Evolutionary conservation across 2,329 filamentous ascomycete species (phyloP).

Genomic region (Epichloe hybrida): DNA sequence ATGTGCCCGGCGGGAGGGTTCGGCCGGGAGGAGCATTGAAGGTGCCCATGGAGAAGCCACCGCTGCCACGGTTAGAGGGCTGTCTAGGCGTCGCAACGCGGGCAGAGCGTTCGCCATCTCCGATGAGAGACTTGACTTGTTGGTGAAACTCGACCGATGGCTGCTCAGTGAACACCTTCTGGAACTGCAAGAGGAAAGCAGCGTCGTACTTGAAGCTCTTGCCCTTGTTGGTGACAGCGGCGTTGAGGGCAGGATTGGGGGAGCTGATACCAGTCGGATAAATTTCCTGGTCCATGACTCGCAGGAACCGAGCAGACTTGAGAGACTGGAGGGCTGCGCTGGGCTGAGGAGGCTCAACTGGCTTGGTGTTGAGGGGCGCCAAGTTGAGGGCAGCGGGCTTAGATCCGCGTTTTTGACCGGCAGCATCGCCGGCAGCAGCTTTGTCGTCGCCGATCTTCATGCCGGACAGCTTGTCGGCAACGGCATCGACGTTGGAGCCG

Average conservation of each 20-base stretch:
- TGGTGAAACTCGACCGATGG: constrained; percentile 86
- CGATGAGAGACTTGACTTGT: constrained; percentile 76
- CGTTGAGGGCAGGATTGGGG: constrained; percentile 83
- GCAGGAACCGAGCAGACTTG: constrained; percentile 79
- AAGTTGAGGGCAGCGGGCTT: constrained; percentile 88
- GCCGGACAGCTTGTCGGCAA: constrained; percentile 36
- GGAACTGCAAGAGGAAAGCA: constrained; percentile 90
- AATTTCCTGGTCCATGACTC: constrained; percentile 60
- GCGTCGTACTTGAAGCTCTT: constrained; percentile 90
- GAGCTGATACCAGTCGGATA: constrained; percentile 79
- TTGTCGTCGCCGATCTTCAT: constrained; percentile 34
- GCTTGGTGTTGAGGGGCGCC: constrained; percentile 65
- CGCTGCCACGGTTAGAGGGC: constrained; percentile 37
- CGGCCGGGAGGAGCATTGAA: constrained; percentile 42
- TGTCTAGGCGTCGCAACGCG: constrained; percentile 42
- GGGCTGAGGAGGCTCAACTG: constrained; percentile 80
- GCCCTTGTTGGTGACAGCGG: constrained; percentile 62
- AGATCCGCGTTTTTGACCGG: constrained; percentile 42
- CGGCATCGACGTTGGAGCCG: constrained; percentile 23
- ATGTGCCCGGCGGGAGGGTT: constrained; percentile 61
- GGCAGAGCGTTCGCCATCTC: constrained; percentile 56
- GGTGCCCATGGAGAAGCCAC: constrained; percentile 52
- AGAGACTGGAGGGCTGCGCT: constrained; percentile 88
- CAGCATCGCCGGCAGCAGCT: constrained; percentile 28
- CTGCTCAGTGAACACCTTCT: constrained; percentile 91